phyloP scores from a whole-genome alignment of 441 rosid genomes.

The Populus trichocarpa region DNA sequence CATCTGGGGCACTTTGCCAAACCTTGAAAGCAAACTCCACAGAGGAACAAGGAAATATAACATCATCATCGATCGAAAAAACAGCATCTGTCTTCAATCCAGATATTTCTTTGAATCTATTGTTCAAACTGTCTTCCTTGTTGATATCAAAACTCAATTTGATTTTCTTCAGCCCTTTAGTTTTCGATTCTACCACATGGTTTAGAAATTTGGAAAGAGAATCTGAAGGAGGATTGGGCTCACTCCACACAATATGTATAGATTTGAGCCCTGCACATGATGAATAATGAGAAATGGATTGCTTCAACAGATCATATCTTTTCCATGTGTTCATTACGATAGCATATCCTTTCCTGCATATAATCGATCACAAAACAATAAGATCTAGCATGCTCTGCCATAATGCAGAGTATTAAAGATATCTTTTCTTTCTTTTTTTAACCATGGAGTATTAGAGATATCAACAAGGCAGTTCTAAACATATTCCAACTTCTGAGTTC shows the following conservation, averaged over 20 bases:
- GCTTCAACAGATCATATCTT: slow-evolving; percentile 81
- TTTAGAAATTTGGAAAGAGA: slow-evolving; percentile 51
- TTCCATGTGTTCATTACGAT: slow-evolving; percentile 93
- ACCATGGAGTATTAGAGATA: not conserved
- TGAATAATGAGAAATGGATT: slow-evolving; percentile 76
- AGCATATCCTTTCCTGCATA: slow-evolving; percentile 69
- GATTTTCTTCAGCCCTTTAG: slow-evolving; percentile 39
- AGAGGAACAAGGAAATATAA: slow-evolving; percentile 80
- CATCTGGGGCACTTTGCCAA: slow-evolving; percentile 84
- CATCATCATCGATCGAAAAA: slow-evolving; percentile 84
- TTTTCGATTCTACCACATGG: slow-evolving; percentile 37
- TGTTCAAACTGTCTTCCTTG: slow-evolving; percentile 85
- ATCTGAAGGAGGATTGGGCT: slow-evolving; percentile 81
- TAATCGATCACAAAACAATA: not conserved
- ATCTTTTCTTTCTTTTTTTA: too few species aligned
- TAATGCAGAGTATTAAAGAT: not conserved
- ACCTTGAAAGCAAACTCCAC: slow-evolving; percentile 84
- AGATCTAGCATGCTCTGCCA: not conserved
- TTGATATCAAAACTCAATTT: slow-evolving; percentile 71
- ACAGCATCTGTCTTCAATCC: slow-evolving; percentile 78
- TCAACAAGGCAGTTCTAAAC: not conserved
- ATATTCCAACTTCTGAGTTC: not conserved
- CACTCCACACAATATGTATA: slow-evolving; percentile 92
- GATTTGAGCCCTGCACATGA: slow-evolving; percentile 71
- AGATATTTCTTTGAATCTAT: slow-evolving; percentile 74